Evolutionary conservation across 2,329 filamentous ascomycete genomes (phyloP).

Genomic region (Fusarium longipes): DNA sequence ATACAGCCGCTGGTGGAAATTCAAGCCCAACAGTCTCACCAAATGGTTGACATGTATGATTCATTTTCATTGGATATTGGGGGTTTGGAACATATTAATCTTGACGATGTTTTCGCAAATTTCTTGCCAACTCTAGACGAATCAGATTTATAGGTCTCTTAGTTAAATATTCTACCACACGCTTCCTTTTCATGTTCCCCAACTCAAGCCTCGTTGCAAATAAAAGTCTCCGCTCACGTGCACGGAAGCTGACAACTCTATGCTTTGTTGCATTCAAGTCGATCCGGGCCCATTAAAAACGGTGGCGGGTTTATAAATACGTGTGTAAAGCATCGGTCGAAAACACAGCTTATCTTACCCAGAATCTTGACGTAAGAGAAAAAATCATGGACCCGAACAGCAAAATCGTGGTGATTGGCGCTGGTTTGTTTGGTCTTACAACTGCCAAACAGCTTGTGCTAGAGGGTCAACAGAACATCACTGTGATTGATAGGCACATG

Average conservation of each 20-base stretch:
- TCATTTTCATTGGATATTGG: constrained; percentile 4
- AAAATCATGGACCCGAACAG: constrained; percentile 25
- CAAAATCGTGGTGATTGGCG: constrained; percentile 46
- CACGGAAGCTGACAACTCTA: background rate
- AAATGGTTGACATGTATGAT: background rate
- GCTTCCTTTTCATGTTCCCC: too few relatives aligned
- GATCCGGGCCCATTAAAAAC: constrained; percentile 11
- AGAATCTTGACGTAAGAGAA: background rate
- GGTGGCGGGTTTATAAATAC: background rate
- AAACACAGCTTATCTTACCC: background rate
- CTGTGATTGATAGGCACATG: constrained; percentile 49
- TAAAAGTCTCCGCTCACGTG: constrained; percentile 23
- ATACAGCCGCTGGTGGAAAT: constrained; percentile 3
- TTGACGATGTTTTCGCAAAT: constrained; percentile 9
- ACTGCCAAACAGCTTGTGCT: constrained; percentile 44
- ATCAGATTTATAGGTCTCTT: background rate
- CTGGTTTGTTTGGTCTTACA: constrained; percentile 48
- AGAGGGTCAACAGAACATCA: constrained; percentile 50
- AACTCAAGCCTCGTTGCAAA: too few relatives aligned
- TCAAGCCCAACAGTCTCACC: background rate
- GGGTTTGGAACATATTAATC: constrained; percentile 6
- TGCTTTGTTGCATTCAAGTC: background rate
- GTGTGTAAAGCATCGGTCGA: background rate
- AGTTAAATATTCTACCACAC: background rate
- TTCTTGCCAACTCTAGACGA: background rate